Percentiles rank a stretch among this genome's conserved stretches.
Conservation (phyloP, 306 rosid genomes). For the Gastrolobium villosum region DNA sequence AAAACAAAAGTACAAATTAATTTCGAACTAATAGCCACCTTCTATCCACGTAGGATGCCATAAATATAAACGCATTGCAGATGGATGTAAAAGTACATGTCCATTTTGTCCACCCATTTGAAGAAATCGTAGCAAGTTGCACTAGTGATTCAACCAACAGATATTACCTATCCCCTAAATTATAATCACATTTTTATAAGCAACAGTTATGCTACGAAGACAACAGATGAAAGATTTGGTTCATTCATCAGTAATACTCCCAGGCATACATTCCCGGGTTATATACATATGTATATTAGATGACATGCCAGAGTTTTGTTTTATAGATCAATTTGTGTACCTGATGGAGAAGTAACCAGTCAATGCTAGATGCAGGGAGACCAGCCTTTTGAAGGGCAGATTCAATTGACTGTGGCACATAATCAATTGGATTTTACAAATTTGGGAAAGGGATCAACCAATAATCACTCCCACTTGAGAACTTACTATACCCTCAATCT, state of each 20-base stretch:
- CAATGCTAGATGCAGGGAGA: constrained; percentile 75
- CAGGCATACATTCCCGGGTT: too few species aligned
- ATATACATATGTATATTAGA: not conserved
- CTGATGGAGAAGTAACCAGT: constrained; percentile 99
- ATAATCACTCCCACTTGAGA: constrained; percentile 48
- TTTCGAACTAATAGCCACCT: constrained; percentile 1
- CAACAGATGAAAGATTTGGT: not conserved
- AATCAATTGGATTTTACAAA: constrained; percentile 40
- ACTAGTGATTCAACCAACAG: constrained; percentile 11
- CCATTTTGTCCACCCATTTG: not conserved
- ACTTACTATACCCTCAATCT: constrained; percentile 15
- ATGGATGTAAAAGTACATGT: too few species aligned
- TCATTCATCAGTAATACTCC: not conserved
- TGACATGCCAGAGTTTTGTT: constrained; percentile 31
- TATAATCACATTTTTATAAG: constrained; percentile 9
- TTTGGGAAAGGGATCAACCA: constrained; percentile 45
- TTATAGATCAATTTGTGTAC: constrained; percentile 50
- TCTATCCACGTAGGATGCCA: not conserved
- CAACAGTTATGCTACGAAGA: not conserved
- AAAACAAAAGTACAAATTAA: not conserved
- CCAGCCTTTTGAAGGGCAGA: constrained; percentile 83
- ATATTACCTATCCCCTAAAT: constrained; percentile 26
- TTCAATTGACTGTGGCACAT: constrained; percentile 90
- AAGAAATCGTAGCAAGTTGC: constrained; percentile 15
- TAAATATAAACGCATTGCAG: constrained; percentile 19